Evolutionary conservation across 495 filamentous ascomycete species (phyloP), one percentile per base, ranked within the genome.

Genomic region (Hypoxylon cercidicola): DNA sequence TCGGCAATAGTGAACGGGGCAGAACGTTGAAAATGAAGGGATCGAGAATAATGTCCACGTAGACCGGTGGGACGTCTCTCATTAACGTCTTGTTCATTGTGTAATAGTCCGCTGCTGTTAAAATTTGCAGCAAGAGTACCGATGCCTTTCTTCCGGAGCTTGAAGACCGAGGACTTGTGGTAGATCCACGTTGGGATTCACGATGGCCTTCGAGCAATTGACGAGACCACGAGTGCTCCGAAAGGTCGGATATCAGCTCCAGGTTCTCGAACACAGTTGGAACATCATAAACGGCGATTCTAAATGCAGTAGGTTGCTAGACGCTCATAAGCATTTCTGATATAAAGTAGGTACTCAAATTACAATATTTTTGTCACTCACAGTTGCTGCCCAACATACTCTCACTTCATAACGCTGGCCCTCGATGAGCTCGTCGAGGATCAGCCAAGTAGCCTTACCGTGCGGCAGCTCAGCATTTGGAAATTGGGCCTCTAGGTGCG

Each of bases 321-420:
- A 15, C 47, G 65, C 59, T 35, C n/a, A 46, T 68, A 25, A 64
- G 65, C 60, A 12, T 25, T 25, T 40, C 11, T 40, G 34, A 59
- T 4, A 23, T 32, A 12, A 50, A 50, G 20, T 40, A n/a, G 1
- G n/a, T 18, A 18, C n/a, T 13, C 12, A 35, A 13, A 39, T 10
- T 7, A 60, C 40, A 25, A 48, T 5, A 28, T 19, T 1, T 23
- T 23, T 15, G 30, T 59, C 18, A 82, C 89, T 76, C 85, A 96
- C 94, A 28, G 88, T 96, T 41, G 95, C 95, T 63, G 90, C 81
- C 95, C 95, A 99, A 77, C 95, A 99, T 61, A 97, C 82, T 19
- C 95, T 86, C 30, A 97, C 86, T 79, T 99, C 95, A 80, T 98
- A 97, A 60, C 93, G 86, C 69, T 90, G 89, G 9, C 87, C 84